These are phyloP conservation scores for Exophiala xenobiotica DNA, from an alignment of 2,329 filamentous ascomycete genomes.

Conservation along the genomic window DNA sequence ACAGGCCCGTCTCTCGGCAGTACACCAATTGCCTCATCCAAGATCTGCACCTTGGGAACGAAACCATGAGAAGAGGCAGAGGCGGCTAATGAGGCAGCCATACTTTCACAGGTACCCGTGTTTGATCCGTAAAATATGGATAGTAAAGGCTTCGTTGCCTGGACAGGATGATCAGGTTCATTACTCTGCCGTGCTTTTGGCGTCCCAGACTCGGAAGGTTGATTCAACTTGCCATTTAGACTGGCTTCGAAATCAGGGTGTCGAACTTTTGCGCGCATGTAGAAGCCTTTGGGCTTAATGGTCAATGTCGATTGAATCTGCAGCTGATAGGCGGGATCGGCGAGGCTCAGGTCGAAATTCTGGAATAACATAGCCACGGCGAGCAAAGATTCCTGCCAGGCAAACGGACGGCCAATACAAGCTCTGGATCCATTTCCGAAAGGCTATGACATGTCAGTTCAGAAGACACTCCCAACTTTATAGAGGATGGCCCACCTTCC, in stretches of 20 bases:
- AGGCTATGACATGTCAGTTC: constrained; percentile 41
- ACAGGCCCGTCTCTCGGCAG: constrained; percentile 62
- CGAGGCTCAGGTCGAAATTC: constrained; percentile 66
- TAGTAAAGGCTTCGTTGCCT: constrained; percentile 52
- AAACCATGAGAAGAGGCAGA: constrained; percentile 62
- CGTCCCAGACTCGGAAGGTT: no score
- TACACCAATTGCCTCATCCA: constrained; percentile 62
- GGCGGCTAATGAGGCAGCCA: constrained; percentile 62
- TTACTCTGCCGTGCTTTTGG: no score
- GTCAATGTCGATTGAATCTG: constrained; percentile 40
- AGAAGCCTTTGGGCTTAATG: constrained; percentile 55
- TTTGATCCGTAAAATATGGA: constrained; percentile 70
- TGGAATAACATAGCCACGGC: constrained; percentile 64
- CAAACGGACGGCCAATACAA: constrained; percentile 72
- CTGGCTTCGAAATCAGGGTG: constrained; percentile 1
- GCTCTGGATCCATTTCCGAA: constrained; percentile 70
- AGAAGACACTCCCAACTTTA: background rate
- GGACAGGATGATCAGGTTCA: no score
- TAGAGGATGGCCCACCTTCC: constrained; percentile 48
- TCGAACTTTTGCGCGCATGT: constrained; percentile 53
- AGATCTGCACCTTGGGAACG: constrained; percentile 52
- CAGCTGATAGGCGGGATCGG: constrained; percentile 52
- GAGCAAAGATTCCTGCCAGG: constrained; percentile 69
- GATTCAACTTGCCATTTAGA: background rate
- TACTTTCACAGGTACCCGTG: constrained; percentile 69